Percentiles rank a stretch among this genome's conserved stretches.
Conservation (phyloP, 108 stramenopile species). For the Conticribra weissflogii region DNA sequence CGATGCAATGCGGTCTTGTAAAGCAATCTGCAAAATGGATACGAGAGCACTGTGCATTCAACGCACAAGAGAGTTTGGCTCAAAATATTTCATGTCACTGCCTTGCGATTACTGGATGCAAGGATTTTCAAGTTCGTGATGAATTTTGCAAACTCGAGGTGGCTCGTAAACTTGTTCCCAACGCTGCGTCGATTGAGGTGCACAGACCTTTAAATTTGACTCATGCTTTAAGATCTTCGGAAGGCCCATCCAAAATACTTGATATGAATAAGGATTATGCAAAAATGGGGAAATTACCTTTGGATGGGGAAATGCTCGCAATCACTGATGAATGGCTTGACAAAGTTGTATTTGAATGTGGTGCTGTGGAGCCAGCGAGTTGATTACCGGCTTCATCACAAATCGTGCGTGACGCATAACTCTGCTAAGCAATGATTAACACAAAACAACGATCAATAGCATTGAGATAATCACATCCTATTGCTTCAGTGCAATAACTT, state of each 20-base stretch:
- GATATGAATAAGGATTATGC: conserved; percentile 37
- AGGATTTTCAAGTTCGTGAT: conserved; percentile 33
- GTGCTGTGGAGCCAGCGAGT: too few relatives aligned
- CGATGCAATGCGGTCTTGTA: conserved; percentile 27
- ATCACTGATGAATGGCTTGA: conserved; percentile 44
- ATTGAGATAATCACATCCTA: too few relatives aligned
- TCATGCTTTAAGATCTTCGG: conserved; percentile 30
- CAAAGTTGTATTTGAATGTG: conserved; percentile 18
- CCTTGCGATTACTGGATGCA: conserved; percentile 36
- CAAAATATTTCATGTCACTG: conserved; percentile 35
- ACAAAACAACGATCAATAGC: too few relatives aligned
- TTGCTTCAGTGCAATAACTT: too few relatives aligned
- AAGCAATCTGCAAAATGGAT: conserved; percentile 39
- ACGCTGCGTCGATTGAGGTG: conserved; percentile 22
- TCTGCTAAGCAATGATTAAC: too few relatives aligned
- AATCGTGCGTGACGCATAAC: too few relatives aligned
- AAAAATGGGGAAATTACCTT: conserved; percentile 26
- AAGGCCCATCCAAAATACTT: conserved; percentile 23
- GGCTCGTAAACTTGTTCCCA: conserved; percentile 17
- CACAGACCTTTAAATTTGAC: conserved; percentile 43
- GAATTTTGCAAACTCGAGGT: conserved; percentile 20
- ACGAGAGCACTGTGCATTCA: conserved; percentile 24
- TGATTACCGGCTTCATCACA: too few relatives aligned
- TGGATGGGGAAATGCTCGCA: conserved; percentile 32
- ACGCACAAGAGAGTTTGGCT: conserved; percentile 9